Conservation (phyloP, 345 rosid species). For the Geranium brycei region DNA sequence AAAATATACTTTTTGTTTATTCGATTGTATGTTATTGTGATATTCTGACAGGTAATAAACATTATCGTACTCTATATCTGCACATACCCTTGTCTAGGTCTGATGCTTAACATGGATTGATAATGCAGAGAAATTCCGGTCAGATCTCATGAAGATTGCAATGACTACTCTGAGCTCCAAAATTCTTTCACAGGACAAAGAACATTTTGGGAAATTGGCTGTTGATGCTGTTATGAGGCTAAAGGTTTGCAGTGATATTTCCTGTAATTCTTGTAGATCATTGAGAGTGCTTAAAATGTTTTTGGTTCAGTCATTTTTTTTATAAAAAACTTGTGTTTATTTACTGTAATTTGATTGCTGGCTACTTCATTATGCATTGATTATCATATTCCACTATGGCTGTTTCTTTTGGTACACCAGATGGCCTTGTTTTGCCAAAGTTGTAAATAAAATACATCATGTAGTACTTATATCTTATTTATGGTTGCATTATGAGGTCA, state of each 20-base stretch:
- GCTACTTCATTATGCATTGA: neutral
- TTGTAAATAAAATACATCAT: no score
- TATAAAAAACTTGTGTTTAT: no score
- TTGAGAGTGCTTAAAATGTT: conserved; percentile 1
- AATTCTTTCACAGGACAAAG: conserved; percentile 87
- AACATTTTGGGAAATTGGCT: conserved; percentile 73
- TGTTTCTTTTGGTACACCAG: no score
- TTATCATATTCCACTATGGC: no score
- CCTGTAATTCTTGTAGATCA: neutral
- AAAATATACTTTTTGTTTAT: no score
- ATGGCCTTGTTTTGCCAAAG: no score
- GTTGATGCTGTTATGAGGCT: conserved; percentile 93
- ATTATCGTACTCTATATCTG: no score
- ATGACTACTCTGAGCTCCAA: conserved; percentile 91
- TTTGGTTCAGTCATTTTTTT: neutral
- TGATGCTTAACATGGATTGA: conserved; percentile 2
- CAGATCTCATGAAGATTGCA: conserved; percentile 81
- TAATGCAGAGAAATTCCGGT: conserved; percentile 68
- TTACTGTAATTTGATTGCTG: neutral
- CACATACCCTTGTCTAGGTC: neutral
- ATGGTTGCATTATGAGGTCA: no score
- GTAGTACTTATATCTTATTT: no score
- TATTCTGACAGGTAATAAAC: no score
- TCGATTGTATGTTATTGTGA: no score
- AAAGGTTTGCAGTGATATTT: conserved; percentile 30